Evolutionary conservation across 2,329 filamentous ascomycete species (phyloP).

Genomic region (Paramyrothecium roridum): DNA sequence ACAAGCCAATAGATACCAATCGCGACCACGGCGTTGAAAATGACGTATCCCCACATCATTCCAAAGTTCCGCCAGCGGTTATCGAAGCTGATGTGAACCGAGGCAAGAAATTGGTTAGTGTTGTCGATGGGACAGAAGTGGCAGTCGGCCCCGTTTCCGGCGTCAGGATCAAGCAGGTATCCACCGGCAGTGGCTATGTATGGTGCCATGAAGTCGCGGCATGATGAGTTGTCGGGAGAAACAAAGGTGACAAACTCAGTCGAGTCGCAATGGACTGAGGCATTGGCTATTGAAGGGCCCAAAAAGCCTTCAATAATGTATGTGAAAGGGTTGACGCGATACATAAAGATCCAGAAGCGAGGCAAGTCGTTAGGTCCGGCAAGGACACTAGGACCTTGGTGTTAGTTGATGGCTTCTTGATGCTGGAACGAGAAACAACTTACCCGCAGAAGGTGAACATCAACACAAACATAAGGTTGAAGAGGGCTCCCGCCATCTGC

Average conservation of each 20-base stretch:
- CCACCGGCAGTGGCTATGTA: conserved; percentile 47
- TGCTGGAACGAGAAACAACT: conserved; percentile 69
- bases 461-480: conserved; percentile 60
- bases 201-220: conserved; percentile 48
- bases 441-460: conserved; percentile 51
- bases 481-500: conserved; percentile 61
- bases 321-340: conserved; percentile 69
- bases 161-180: conserved; percentile 25
- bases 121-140: conserved; percentile 38
- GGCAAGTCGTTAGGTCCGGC: conserved; percentile 60
- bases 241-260: conserved; percentile 65
- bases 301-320: conserved; percentile 69
- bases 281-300: conserved; percentile 60
- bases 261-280: conserved; percentile 53
- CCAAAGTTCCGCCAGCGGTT: conserved; percentile 56
- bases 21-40: conserved; percentile 48
- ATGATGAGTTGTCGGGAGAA: conserved; percentile 51
- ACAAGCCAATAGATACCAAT: conserved; percentile 47
- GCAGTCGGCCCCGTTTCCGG: conserved; percentile 28
- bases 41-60: conserved; percentile 49
- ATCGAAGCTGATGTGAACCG: conserved; percentile 40
- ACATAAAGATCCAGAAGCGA: conserved; percentile 76
- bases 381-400: conserved; percentile 62
- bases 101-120: conserved; percentile 35
- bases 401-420: too few relatives aligned